Percentiles rank a stretch among this genome's conserved stretches.
Evolutionary conservation across 2,329 filamentous ascomycete species (phyloP).

Genomic region (Sordariomycetes sp.): DNA sequence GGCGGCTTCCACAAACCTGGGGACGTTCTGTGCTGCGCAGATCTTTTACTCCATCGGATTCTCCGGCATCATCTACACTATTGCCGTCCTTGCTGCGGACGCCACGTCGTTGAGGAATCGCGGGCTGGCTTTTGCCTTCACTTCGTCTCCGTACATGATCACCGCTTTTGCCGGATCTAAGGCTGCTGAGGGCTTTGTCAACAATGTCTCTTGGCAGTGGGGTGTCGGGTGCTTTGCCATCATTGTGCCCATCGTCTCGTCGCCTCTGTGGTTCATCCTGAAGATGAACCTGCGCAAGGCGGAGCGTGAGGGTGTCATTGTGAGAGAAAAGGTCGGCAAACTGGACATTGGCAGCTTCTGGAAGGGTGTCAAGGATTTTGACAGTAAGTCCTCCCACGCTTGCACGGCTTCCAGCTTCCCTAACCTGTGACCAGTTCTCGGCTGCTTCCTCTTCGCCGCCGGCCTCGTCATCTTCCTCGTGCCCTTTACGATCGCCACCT

Average conservation of each 20-base stretch:
- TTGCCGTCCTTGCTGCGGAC: slow-evolving; percentile 56
- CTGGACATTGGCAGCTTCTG: slow-evolving; percentile 7
- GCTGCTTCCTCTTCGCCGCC: slow-evolving; percentile 41
- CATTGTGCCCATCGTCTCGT: slow-evolving; percentile 34
- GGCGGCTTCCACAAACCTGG: slow-evolving; percentile 38
- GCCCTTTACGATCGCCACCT: slow-evolving; percentile 44
- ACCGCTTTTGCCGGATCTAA: slow-evolving; percentile 21
- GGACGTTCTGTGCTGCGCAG: slow-evolving; percentile 19
- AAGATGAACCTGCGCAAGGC: slow-evolving; percentile 8
- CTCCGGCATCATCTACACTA: slow-evolving; percentile 45
- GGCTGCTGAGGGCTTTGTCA: slow-evolving; percentile 11
- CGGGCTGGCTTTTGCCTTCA: slow-evolving; percentile 17
- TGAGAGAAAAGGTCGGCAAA: slow-evolving; percentile 5
- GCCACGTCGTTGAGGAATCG: slow-evolving; percentile 26
- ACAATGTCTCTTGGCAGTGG: slow-evolving; percentile 16
- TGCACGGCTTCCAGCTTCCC: background rate
- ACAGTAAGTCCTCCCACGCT: slow-evolving; percentile 6
- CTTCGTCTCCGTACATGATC: slow-evolving; percentile 22
- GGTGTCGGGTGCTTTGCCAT: slow-evolving; percentile 48
- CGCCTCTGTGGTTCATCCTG: slow-evolving; percentile 6
- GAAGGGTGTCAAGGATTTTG: slow-evolving; percentile 8
- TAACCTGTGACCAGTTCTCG: slow-evolving; percentile 19
- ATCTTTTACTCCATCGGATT: slow-evolving; percentile 51
- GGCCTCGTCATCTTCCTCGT: slow-evolving; percentile 51
- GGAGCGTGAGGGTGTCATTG: slow-evolving; percentile 6